phyloP scores from a whole-genome alignment of 352 stramenopile genomes.

The Pythium diclinum region DNA sequence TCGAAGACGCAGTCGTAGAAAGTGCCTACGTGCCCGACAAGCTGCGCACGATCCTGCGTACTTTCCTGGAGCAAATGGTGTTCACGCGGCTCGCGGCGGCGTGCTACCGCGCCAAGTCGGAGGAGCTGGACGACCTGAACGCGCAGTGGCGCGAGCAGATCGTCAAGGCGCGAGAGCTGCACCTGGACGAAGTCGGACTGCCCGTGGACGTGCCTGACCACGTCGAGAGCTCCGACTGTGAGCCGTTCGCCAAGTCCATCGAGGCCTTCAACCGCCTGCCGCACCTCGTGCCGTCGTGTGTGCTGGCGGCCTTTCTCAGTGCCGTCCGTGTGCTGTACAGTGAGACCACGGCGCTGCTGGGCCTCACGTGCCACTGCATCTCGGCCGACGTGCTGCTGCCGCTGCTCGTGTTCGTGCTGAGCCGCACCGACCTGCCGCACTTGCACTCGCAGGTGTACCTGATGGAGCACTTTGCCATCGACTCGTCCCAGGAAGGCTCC shows the following conservation, averaged over 20 bases:
- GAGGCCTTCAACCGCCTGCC: conserved; percentile 68
- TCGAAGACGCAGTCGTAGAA: conserved; percentile 48
- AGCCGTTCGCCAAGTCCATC: conserved; percentile 48
- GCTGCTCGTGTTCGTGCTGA: conserved; percentile 71
- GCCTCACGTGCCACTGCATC: conserved; percentile 47
- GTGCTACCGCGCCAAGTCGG: conserved; percentile 51
- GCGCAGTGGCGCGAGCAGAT: conserved; percentile 56
- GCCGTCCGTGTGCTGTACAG: conserved; percentile 67
- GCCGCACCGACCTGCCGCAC: conserved; percentile 61
- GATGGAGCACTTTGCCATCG: conserved; percentile 78
- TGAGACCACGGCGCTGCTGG: conserved; percentile 48
- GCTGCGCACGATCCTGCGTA: conserved; percentile 29
- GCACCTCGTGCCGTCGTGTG: conserved; percentile 65
- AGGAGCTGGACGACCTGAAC: conserved; percentile 71
- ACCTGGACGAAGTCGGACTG: conserved; percentile 55
- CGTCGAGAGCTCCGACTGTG: background rate
- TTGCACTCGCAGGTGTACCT: conserved; percentile 74
- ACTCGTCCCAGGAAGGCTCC: conserved; percentile 61
- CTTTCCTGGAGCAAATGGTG: conserved; percentile 76
- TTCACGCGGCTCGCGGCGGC: conserved; percentile 62
- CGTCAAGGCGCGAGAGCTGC: conserved; percentile 37
- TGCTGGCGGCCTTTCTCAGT: conserved; percentile 57
- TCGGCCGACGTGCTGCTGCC: conserved; percentile 79
- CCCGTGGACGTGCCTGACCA: conserved; percentile 33
- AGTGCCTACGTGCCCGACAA: conserved; percentile 34